phyloP scores from a whole-genome alignment of 2,329 filamentous ascomycete genomes.

The Trichophyton benhamiae region DNA sequence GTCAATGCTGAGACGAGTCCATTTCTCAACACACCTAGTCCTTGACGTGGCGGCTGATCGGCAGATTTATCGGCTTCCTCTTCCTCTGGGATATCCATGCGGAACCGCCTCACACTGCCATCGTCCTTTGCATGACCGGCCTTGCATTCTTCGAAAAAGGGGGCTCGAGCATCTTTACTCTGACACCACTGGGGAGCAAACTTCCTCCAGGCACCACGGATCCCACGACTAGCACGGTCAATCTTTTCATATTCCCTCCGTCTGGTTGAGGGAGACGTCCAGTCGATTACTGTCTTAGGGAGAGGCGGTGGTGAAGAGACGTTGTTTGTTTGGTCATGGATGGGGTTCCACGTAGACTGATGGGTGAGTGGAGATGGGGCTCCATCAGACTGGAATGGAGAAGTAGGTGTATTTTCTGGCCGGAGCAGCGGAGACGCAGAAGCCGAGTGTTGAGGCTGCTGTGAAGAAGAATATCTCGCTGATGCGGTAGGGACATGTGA shows the following conservation, averaged over 20 bases:
- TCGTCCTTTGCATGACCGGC: conserved; percentile 28
- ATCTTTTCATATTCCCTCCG: conserved; percentile 43
- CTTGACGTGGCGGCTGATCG: neutral
- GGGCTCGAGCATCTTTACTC: conserved; percentile 21
- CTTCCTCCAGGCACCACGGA: conserved; percentile 32
- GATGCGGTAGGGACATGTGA: neutral
- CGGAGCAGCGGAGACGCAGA: conserved; percentile 86
- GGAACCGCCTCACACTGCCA: conserved; percentile 35
- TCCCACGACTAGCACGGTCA: conserved; percentile 32
- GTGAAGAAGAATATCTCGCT: neutral
- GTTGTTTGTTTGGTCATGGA: neutral
- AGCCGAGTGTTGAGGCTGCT: conserved; percentile 57
- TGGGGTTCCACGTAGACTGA: conserved; percentile 5
- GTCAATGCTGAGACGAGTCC: neutral
- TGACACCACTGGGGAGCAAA: conserved; percentile 32
- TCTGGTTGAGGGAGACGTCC: conserved; percentile 35
- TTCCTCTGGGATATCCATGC: conserved; percentile 29
- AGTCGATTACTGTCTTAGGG: conserved; percentile 34
- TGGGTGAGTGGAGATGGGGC: neutral
- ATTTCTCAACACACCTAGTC: neutral
- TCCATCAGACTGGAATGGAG: conserved; percentile 5
- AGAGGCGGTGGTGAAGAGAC: conserved; percentile 14
- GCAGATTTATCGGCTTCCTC: neutral
- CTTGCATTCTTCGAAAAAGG: conserved; percentile 32
- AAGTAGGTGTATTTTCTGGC: conserved; percentile 71